A percentile compares a stretch with the other conserved stretches of the same genome.
Evolutionary conservation across 1,284 basidiomycete genomes (phyloP).

Genomic region (Naganishia sp.): DNA sequence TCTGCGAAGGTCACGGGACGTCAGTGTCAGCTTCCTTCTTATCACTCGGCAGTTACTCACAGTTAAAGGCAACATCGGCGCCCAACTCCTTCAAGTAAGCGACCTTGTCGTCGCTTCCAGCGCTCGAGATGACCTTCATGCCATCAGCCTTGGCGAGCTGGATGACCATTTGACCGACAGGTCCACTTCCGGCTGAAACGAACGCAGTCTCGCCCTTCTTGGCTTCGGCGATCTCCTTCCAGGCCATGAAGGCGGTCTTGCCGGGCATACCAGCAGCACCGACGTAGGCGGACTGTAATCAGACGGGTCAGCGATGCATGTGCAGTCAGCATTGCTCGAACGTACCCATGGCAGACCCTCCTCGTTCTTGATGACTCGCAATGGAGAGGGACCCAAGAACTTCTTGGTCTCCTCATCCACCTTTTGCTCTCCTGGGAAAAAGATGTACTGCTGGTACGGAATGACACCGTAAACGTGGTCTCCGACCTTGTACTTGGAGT

Average conservation of each 20-base stretch:
- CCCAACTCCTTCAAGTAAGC: conserved; percentile 51
- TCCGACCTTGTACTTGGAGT: conserved; percentile 25
- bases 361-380: conserved; percentile 27
- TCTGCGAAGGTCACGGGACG: conserved; percentile 25
- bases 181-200: conserved; percentile 43
- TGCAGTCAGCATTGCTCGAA: neutral
- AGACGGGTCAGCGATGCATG: neutral
- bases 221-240: conserved; percentile 38
- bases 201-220: conserved; percentile 44
- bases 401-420: conserved; percentile 27
- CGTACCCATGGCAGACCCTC: conserved; percentile 31
- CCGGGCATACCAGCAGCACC: conserved; percentile 48
- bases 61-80: conserved; percentile 53
- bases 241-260: conserved; percentile 38
- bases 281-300: conserved; percentile 37
- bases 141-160: conserved; percentile 55
- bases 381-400: conserved; percentile 18
- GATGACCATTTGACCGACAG: conserved; percentile 48
- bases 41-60: conserved; percentile 20
- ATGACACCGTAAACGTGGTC: conserved; percentile 33
- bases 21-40: neutral
- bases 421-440: conserved; percentile 27
- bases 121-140: conserved; percentile 54
- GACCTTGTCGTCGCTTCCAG: conserved; percentile 56
- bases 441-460: conserved; percentile 26